Evolutionary conservation across 768 basidiomycete species (phyloP).

Genomic region (Mycena olivaceomarginata): DNA sequence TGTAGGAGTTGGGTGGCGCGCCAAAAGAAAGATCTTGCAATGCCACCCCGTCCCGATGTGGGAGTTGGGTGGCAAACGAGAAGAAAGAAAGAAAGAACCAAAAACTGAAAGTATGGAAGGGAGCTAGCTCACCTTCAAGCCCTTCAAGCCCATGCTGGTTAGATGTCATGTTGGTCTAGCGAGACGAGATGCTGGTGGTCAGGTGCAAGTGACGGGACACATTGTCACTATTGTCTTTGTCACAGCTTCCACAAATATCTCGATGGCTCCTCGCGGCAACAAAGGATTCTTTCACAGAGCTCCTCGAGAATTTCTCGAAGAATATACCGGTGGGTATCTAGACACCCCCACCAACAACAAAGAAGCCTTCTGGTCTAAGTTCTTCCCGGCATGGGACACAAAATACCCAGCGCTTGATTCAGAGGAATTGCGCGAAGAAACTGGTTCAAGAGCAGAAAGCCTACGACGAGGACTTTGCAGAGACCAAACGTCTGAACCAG

Average conservation of each 20-base stretch:
- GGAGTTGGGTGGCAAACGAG: too few relatives aligned
- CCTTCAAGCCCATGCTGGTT: too few relatives aligned
- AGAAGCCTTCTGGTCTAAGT: background rate
- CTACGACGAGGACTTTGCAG: background rate
- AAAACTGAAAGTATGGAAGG: background rate
- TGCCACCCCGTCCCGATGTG: too few relatives aligned
- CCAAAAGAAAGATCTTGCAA: too few relatives aligned
- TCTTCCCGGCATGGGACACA: background rate
- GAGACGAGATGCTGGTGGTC: background rate
- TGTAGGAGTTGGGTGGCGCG: too few relatives aligned
- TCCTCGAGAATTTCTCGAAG: background rate
- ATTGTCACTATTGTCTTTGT: background rate
- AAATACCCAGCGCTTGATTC: background rate
- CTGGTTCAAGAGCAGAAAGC: background rate
- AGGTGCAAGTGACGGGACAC: background rate
- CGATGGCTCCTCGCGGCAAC: background rate
- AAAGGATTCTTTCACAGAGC: background rate
- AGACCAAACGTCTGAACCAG: background rate
- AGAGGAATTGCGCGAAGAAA: background rate
- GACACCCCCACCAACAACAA: background rate
- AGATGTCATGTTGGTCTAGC: too few relatives aligned
- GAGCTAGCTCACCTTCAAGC: background rate
- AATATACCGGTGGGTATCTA: background rate
- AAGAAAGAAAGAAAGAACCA: background rate
- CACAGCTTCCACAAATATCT: background rate